These are phyloP conservation scores for Pseudocercospora crystallina DNA, from an alignment of 2,329 filamentous ascomycete species.

Conservation along the genomic window DNA sequence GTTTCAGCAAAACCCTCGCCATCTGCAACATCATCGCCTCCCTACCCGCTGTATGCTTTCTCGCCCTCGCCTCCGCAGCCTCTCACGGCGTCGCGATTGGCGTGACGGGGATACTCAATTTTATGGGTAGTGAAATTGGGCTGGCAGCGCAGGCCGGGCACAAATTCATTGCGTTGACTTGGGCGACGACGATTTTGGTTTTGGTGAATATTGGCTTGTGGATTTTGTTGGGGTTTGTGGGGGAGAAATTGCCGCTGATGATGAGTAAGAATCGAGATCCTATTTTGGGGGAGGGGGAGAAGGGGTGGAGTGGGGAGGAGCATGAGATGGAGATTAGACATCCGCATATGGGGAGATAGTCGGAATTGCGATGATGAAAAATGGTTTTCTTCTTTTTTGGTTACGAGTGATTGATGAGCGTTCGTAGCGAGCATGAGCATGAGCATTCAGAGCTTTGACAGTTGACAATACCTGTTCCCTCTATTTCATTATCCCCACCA, in stretches of 20 bases:
- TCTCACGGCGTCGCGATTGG: slow-evolving; percentile 63
- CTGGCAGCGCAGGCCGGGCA: slow-evolving; percentile 52
- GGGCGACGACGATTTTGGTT: slow-evolving; percentile 50
- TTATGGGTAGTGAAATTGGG: slow-evolving; percentile 51
- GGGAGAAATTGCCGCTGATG: slow-evolving; percentile 11
- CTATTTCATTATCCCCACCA: no score
- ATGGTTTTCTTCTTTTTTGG: no score
- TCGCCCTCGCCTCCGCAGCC: slow-evolving; percentile 73
- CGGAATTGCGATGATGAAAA: no score
- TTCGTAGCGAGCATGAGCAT: no score
- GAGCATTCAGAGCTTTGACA: no score
- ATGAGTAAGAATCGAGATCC: no score
- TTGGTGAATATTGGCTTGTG: slow-evolving; percentile 24
- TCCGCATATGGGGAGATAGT: no score
- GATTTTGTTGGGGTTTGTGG: slow-evolving; percentile 15
- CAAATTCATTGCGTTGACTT: slow-evolving; percentile 60
- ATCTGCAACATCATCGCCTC: slow-evolving; percentile 52
- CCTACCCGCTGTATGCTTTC: slow-evolving; percentile 53
- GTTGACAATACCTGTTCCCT: no score
- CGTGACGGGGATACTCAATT: slow-evolving; percentile 53
- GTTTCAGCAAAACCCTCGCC: slow-evolving; percentile 37
- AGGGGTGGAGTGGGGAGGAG: no score
- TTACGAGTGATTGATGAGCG: no score
- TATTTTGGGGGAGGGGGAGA: no score
- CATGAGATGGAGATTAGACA: no score